Conservation (phyloP, 2,329 filamentous ascomycete genomes). For the Plenodomus tracheiphilus region DNA sequence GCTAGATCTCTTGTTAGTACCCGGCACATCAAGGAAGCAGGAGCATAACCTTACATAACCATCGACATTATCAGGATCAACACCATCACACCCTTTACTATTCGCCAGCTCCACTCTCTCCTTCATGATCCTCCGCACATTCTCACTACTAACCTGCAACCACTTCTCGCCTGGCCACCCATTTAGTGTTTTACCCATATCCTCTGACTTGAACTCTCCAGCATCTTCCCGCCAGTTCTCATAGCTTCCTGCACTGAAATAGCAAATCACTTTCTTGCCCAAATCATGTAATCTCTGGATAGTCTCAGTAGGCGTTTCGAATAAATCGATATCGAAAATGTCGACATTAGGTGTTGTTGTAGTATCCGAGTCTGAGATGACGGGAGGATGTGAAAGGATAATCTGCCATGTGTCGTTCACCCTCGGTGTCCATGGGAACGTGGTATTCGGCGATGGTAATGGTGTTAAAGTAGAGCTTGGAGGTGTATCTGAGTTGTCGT, state of each 20-base stretch:
- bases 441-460: slow-evolving; percentile 30
- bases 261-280: slow-evolving; percentile 70
- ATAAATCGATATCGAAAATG: slow-evolving; percentile 66
- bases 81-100: slow-evolving; percentile 66
- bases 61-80: slow-evolving; percentile 74
- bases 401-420: slow-evolving; percentile 65
- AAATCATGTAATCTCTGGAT: slow-evolving; percentile 54
- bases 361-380: slow-evolving; percentile 22
- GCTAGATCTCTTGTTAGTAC: slow-evolving; percentile 18
- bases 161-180: slow-evolving; percentile 71
- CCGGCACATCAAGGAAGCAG: no score
- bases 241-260: slow-evolving; percentile 73
- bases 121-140: slow-evolving; percentile 68
- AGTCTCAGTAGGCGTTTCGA: slow-evolving; percentile 54
- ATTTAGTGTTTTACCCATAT: slow-evolving; percentile 62
- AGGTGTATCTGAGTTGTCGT: slow-evolving; percentile 22
- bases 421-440: slow-evolving; percentile 56
- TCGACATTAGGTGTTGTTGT: slow-evolving; percentile 55
- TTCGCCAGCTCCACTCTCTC: slow-evolving; percentile 61
- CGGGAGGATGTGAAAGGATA: slow-evolving; percentile 51
- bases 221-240: slow-evolving; percentile 66
- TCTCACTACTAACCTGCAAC: slow-evolving; percentile 61
- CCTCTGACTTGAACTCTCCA: slow-evolving; percentile 55
- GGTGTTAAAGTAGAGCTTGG: slow-evolving; percentile 28
- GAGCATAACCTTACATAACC: slow-evolving; percentile 55